Base-by-base conservation (phyloP, 2,329 filamentous ascomycete genomes). In the Diplodia mutila region DNA sequence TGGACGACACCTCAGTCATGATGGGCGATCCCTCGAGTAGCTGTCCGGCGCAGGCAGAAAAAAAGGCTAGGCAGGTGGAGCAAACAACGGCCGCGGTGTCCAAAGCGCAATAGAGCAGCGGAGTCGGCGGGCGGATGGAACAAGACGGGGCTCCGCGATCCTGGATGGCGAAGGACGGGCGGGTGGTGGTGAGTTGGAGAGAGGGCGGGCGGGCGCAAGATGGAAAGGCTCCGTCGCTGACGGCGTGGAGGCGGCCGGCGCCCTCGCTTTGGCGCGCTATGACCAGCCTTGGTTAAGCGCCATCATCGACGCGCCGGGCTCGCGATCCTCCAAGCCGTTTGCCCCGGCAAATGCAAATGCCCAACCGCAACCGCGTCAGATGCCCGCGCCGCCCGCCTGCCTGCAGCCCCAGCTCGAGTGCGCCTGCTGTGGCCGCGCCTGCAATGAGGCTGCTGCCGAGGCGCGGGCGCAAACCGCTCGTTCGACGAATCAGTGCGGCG, bases 1-100 rank as follows among this genome's bases (percentile, higher is more conserved):
- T 98, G 73, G 91, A 91, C 71, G 93, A 97, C 73, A 97, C 94
- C 84, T 97, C 93, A 76, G 89, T 90, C 88, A 93, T 93, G 80
- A 81, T 86, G 78, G 51, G 67, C 48, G 68, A 67, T 67, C 49
- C 57, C 29, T 39, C 34, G 64, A 66, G 49, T n/a, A 67, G 55
- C 29, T 67, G 37, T 61, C 54, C 65, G 34, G 64, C 64, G 64
- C 42, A 52, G 64, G 64, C 52, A 59, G 52, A 25, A 27, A 46
- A n/a, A 48, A 59, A 54, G 53, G 52, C 32, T 21, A 21, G n/a
- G 42, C 42, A 46, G 42, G 11, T 29, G 34, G 51, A 32, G 14
- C 9, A 37, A n/a, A 29, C 48, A 34, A 39, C 55, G 61, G 59
- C n/a, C 34, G 59, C 59, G 54, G 65, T 52, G 54, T 63, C 65